Evolutionary conservation across 1,284 basidiomycete species (phyloP).

Genomic region (Moniliella sp.): DNA sequence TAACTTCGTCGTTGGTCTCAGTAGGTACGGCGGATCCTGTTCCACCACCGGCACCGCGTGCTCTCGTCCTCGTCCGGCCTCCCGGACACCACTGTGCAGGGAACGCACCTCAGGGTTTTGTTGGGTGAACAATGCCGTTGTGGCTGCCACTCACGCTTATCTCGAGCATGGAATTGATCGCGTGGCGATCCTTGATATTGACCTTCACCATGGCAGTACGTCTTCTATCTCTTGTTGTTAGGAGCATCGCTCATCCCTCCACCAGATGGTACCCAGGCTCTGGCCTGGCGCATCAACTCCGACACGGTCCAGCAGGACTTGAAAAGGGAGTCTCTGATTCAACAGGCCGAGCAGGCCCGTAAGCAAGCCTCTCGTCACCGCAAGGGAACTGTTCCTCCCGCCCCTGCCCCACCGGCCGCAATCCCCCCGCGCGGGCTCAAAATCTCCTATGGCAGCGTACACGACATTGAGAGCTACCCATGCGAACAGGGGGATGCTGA

Average conservation of each 20-base stretch:
- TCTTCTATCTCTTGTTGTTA: not conserved
- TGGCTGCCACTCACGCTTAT: slow-evolving; percentile 79
- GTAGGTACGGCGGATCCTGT: not conserved
- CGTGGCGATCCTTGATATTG: slow-evolving; percentile 72
- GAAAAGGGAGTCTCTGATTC: slow-evolving; percentile 10
- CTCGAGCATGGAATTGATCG: slow-evolving; percentile 56
- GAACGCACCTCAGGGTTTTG: slow-evolving; percentile 54
- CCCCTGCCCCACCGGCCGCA: not conserved
- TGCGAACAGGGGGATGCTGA: slow-evolving; percentile 70
- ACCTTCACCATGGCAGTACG: slow-evolving; percentile 53
- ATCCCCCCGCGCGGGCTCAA: slow-evolving; percentile 37
- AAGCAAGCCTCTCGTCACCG: not conserved
- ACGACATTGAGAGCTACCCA: slow-evolving; percentile 69
- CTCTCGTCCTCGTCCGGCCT: slow-evolving; percentile 28
- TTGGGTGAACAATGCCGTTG: slow-evolving; percentile 75
- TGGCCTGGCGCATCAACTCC: slow-evolving; percentile 75
- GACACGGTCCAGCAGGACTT: slow-evolving; percentile 41
- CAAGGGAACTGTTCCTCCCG: not conserved
- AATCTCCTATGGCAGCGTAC: slow-evolving; percentile 66
- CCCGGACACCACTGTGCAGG: slow-evolving; percentile 33
- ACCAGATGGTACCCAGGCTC: slow-evolving; percentile 76
- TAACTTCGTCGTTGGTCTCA: too few relatives aligned
- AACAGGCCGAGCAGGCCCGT: not conserved
- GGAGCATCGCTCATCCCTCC: not conserved
- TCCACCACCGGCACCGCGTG: slow-evolving; percentile 10